Evolutionary conservation across 2,329 filamentous ascomycete genomes (phyloP).

Genomic region (Ophiocordyceps camponoti-leonardi): DNA sequence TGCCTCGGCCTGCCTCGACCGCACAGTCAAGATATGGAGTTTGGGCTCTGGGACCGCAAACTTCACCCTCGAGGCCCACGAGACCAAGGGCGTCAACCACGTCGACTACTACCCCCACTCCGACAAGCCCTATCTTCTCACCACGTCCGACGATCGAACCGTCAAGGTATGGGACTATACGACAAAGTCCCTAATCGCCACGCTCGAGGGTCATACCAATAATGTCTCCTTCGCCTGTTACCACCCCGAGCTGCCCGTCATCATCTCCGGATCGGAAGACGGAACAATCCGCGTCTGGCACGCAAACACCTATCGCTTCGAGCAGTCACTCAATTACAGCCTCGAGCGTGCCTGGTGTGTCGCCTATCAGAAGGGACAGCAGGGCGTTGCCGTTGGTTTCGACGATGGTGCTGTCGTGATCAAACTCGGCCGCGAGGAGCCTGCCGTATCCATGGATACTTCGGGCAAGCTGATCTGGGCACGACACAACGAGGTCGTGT

Average conservation of each 20-base stretch:
- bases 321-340: conserved; percentile 92
- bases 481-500: conserved; percentile 85
- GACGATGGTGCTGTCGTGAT: conserved; percentile 96
- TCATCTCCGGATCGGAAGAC: conserved; percentile 95
- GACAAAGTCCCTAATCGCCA: conserved; percentile 91
- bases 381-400: conserved; percentile 89
- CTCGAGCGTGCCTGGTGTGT: conserved; percentile 96
- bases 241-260: conserved; percentile 89
- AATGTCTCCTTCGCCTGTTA: conserved; percentile 98
- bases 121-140: conserved; percentile 76
- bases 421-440: conserved; percentile 93
- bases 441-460: conserved; percentile 90
- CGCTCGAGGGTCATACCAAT: conserved; percentile 89
- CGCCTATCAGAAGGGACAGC: conserved; percentile 83
- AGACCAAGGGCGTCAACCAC: conserved; percentile 94
- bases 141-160: conserved; percentile 88
- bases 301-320: conserved; percentile 88
- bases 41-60: conserved; percentile 86
- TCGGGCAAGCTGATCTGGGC: conserved; percentile 96
- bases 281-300: conserved; percentile 98
- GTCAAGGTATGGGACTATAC: conserved; percentile 99
- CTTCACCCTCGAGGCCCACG: conserved; percentile 92
- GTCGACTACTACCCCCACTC: conserved; percentile 75
- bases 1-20: conserved; percentile 84
- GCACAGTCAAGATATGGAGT: conserved; percentile 97